A percentile compares a stretch with the other conserved stretches of the same genome.
Conservation (phyloP, 2,329 filamentous ascomycete genomes). For the Sporothrix sp. region DNA sequence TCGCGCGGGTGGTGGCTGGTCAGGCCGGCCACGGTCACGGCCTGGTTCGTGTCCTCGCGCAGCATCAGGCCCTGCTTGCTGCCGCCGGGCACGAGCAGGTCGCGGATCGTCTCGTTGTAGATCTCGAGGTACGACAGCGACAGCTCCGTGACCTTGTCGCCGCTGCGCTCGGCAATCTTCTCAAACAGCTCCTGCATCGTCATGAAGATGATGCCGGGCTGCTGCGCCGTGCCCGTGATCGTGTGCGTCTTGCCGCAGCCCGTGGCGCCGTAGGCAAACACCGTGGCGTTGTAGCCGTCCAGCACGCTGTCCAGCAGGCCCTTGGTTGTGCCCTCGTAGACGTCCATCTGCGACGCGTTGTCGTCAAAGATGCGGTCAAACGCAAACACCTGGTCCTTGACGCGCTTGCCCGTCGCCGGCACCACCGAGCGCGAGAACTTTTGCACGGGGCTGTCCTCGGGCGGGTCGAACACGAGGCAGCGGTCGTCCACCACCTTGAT, state of each 20-base stretch:
- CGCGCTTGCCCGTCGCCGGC: slow-evolving; percentile 69
- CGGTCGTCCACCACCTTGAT: slow-evolving; percentile 95
- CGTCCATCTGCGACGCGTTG: slow-evolving; percentile 80
- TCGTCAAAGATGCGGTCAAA: slow-evolving; percentile 98
- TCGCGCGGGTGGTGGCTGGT: slow-evolving; percentile 86
- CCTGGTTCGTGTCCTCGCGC: slow-evolving; percentile 86
- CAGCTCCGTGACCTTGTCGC: slow-evolving; percentile 82
- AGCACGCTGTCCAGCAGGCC: slow-evolving; percentile 87
- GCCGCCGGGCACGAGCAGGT: slow-evolving; percentile 76
- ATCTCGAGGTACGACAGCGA: slow-evolving; percentile 95
- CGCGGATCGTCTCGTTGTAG: slow-evolving; percentile 97
- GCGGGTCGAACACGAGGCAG: slow-evolving; percentile 92
- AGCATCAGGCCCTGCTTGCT: slow-evolving; percentile 82
- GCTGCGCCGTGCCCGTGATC: slow-evolving; percentile 82
- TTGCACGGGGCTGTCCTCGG: slow-evolving; percentile 86
- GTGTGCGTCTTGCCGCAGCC: slow-evolving; percentile 98
- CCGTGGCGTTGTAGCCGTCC: slow-evolving; percentile 96
- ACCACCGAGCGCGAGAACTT: slow-evolving; percentile 76
- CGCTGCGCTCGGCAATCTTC: slow-evolving; percentile 75
- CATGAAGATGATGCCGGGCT: slow-evolving; percentile 95
- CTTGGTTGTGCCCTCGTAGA: slow-evolving; percentile 89
- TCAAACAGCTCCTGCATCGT: slow-evolving; percentile 99
- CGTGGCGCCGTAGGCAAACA: slow-evolving; percentile 96
- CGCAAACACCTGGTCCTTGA: slow-evolving; percentile 95
- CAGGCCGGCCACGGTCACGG: slow-evolving; percentile 81